Base-by-base conservation (phyloP, 306 rosid genomes). In the Casuarina cunninghamiana region DNA sequence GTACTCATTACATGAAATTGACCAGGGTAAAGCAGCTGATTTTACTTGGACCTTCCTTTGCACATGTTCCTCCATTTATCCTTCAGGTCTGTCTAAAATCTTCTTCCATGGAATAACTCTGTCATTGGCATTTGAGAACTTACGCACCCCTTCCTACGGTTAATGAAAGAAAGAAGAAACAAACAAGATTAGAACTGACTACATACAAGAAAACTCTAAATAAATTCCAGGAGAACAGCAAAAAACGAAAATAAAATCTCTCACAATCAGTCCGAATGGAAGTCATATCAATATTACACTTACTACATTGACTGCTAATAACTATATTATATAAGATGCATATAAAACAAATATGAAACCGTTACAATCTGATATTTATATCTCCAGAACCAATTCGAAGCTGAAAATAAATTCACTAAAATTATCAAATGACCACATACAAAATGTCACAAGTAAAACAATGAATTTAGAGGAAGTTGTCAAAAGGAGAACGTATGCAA, bases 21-120 rank as follows among this genome's bases (percentile, higher is more conserved):
- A 71, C 57, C 77, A 37, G 69, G 19, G 37, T 38, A 62, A 37
- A 62, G 69, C 69, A 62, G 17, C 35, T 37, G 7, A 37, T 62
- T 62, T 61, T 4, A 21, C 69, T 81, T 85, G 2, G 73, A 35
- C 21, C 54, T 60, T 51, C 84, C 49, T 60, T 75, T 87, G 85
- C 88, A 82, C 77, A 88, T 62, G 80, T 84, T 88, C 84, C 82
- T 89, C 95, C 95, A 92, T 80, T 90, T 88, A 74, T 90, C 89
- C 81, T 88, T 87, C 37, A 91, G 81, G 81, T 88, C 91, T 58
- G 16, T 43, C 84, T 78, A 86, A 78, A 71, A 92, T 87, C 51
- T 85, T 55, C 81, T 72, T 86, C 93, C 97, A 92, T 45, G 89
- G 89, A 37, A 85, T 72, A 13, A 19, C 75, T 73, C 67, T 45